Conservation (phyloP, 2,329 filamentous ascomycete genomes). For the Neonectria punicea region DNA sequence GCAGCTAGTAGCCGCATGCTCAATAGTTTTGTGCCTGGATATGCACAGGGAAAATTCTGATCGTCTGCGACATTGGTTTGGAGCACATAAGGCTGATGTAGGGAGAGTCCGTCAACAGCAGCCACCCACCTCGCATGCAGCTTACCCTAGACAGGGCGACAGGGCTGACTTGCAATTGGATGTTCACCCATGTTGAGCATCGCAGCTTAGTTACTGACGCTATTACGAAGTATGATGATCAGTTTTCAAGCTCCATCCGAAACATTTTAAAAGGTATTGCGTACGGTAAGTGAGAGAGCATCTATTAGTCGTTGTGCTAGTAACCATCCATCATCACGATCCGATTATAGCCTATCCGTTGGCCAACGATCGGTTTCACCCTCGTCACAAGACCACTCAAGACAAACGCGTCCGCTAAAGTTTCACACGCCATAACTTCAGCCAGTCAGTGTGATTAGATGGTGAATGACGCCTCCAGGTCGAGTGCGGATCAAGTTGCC, state of each 20-base stretch:
- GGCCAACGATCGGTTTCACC: neutral
- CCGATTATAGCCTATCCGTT: neutral
- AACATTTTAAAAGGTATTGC: neutral
- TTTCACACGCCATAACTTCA: neutral
- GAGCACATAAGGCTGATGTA: neutral
- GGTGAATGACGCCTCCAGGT: neutral
- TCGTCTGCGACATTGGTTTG: neutral
- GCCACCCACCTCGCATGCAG: neutral
- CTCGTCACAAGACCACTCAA: neutral
- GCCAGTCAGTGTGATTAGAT: neutral
- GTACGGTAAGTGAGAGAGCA: neutral
- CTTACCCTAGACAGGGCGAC: neutral
- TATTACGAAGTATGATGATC: too few species aligned
- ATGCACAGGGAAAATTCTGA: too few species aligned
- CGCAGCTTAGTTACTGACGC: neutral
- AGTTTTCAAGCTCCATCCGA: neutral
- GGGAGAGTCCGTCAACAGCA: neutral
- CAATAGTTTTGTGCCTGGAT: neutral
- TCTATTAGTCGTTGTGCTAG: neutral
- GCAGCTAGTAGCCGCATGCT: neutral
- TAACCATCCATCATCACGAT: neutral
- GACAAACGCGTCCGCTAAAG: neutral
- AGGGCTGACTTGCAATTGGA: neutral
- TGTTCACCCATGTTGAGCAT: neutral
- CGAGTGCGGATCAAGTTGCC: slow-evolving; percentile 2